A percentile compares a stretch with the other conserved stretches of the same genome.
Evolutionary conservation across 2,329 filamentous ascomycete genomes (phyloP).

Genomic region (Talaromyces albobiverticillius): DNA sequence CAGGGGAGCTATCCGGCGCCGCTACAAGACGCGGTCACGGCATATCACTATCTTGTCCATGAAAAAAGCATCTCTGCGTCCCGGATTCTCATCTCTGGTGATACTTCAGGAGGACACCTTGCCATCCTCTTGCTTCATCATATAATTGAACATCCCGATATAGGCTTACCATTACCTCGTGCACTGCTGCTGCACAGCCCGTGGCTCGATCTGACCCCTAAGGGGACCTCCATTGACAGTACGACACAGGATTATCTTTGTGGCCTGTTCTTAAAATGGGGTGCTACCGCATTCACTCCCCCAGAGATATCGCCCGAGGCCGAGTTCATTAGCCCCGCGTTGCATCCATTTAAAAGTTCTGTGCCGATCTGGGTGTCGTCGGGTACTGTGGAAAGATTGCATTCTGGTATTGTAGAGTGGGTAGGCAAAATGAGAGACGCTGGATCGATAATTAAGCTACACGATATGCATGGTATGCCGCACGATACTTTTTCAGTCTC

Average conservation of each 20-base stretch:
- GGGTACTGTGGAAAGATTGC: background rate
- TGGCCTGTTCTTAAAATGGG: slow-evolving; percentile 1
- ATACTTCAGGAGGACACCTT: slow-evolving; percentile 24
- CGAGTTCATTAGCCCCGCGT: background rate
- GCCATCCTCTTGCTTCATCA: slow-evolving; percentile 22
- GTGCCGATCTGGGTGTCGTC: slow-evolving; percentile 5
- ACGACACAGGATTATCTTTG: background rate
- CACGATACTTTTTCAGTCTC: slow-evolving; percentile 3
- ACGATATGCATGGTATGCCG: slow-evolving; percentile 5
- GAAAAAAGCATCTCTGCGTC: slow-evolving; percentile 20
- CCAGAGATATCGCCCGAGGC: background rate
- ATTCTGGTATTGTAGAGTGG: slow-evolving; percentile 1
- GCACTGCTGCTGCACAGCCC: slow-evolving; percentile 3
- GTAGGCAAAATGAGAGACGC: slow-evolving; percentile 4
- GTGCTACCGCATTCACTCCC: background rate
- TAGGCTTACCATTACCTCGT: background rate
- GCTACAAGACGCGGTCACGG: slow-evolving; percentile 23
- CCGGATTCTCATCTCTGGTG: slow-evolving; percentile 23
- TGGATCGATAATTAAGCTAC: slow-evolving; percentile 3
- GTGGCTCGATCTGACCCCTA: slow-evolving; percentile 5
- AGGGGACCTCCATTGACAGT: background rate
- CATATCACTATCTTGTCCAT: slow-evolving; percentile 21
- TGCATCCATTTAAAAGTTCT: slow-evolving; percentile 3
- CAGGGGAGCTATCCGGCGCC: slow-evolving; percentile 23
- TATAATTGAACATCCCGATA: slow-evolving; percentile 14